phyloP scores from a whole-genome alignment of 768 basidiomycete species.

The Podaxis mareebaensis region DNA sequence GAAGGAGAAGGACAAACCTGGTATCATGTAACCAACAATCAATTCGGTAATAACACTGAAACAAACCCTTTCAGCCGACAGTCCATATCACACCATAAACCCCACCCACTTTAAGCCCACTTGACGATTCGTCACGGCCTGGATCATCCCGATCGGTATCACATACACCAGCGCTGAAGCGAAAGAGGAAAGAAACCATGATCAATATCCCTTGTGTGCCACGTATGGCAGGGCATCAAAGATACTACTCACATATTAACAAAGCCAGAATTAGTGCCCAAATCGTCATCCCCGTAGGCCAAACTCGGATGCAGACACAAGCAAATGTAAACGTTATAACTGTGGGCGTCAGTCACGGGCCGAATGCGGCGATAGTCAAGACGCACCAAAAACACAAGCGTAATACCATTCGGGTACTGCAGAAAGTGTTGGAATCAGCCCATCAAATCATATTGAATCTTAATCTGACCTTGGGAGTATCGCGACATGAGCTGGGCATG shows the following conservation, averaged over 20 bases:
- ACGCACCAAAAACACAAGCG: slow-evolving; percentile 45
- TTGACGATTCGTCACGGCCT: slow-evolving; percentile 81
- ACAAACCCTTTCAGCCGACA: slow-evolving; percentile 1
- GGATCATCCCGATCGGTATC: slow-evolving; percentile 78
- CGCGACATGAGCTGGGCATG: slow-evolving; percentile 60
- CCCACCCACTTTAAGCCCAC: slow-evolving; percentile 51
- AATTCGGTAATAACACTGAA: slow-evolving; percentile 71
- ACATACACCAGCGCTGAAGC: slow-evolving; percentile 53
- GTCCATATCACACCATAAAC: background rate
- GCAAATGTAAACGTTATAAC: slow-evolving; percentile 61
- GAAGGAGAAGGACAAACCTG: slow-evolving; percentile 28
- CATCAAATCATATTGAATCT: background rate
- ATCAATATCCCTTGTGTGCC: slow-evolving; percentile 2
- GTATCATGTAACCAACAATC: slow-evolving; percentile 60
- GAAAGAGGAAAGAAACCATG: background rate
- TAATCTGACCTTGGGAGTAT: slow-evolving; percentile 44
- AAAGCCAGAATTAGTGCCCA: slow-evolving; percentile 64
- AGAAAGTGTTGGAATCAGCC: slow-evolving; percentile 16
- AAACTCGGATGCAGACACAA: slow-evolving; percentile 58
- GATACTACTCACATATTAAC: slow-evolving; percentile 35
- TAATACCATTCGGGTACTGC: slow-evolving; percentile 69
- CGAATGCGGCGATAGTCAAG: background rate
- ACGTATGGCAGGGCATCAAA: slow-evolving; percentile 1
- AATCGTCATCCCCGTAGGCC: slow-evolving; percentile 68
- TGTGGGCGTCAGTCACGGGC: slow-evolving; percentile 16